Conservation (phyloP, 2,329 filamentous ascomycete genomes). For the Sporothrix mexicana region DNA sequence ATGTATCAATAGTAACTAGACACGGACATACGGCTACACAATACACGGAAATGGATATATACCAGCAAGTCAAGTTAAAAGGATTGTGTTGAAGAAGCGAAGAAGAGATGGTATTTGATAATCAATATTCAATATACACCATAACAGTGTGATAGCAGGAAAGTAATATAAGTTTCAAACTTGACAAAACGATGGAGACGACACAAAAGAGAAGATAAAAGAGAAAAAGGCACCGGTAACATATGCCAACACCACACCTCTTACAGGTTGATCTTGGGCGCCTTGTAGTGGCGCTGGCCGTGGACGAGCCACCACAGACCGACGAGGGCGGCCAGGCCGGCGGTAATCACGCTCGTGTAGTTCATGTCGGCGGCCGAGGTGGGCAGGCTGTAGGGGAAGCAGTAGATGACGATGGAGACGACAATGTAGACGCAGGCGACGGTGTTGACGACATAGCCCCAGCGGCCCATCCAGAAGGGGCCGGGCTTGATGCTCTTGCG, state of each 20-base stretch:
- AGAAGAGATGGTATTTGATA: too few relatives aligned
- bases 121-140: too few relatives aligned
- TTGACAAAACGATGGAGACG: too few relatives aligned
- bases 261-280: constrained; percentile 15
- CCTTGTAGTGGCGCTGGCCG: constrained; percentile 37
- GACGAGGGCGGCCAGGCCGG: constrained; percentile 49
- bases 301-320: constrained; percentile 50
- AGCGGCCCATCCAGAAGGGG: constrained; percentile 58
- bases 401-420: constrained; percentile 66
- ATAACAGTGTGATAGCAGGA: not conserved
- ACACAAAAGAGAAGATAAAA: too few relatives aligned
- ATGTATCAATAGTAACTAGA: too few relatives aligned
- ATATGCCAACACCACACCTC: not conserved
- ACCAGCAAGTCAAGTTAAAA: too few relatives aligned
- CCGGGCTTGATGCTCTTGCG: constrained; percentile 57
- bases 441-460: constrained; percentile 53
- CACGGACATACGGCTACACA: too few relatives aligned
- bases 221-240: too few relatives aligned
- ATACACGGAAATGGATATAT: too few relatives aligned
- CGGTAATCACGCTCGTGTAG: constrained; percentile 54
- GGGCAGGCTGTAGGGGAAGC: constrained; percentile 57
- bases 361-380: constrained; percentile 55
- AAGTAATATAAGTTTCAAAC: not conserved
- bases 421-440: constrained; percentile 60
- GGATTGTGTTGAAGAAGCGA: too few relatives aligned